Percentiles rank a stretch among this genome's conserved stretches.
Evolutionary conservation across 2,329 filamentous ascomycete species (phyloP).

Genomic region (Atkinsonella hypoxylon): DNA sequence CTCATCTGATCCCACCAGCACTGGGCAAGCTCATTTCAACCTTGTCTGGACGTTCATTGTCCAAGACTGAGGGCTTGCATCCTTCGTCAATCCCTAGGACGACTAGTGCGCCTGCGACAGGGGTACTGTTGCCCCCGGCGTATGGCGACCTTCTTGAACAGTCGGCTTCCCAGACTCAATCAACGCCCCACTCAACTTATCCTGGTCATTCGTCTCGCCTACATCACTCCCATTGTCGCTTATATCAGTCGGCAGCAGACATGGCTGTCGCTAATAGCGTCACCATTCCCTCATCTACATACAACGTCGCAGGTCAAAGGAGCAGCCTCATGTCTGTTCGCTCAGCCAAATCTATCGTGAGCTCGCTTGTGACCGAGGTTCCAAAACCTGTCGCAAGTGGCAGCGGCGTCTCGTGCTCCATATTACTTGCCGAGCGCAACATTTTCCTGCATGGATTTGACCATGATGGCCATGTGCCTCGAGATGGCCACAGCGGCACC

Average conservation of each 20-base stretch:
- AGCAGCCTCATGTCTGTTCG: slow-evolving; percentile 40
- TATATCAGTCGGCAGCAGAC: slow-evolving; percentile 2
- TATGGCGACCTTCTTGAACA: slow-evolving; percentile 19
- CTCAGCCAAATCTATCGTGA: slow-evolving; percentile 37
- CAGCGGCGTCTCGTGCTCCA: slow-evolving; percentile 62
- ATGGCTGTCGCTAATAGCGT: slow-evolving; percentile 15
- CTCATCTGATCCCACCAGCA: slow-evolving; percentile 1
- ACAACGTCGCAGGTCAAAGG: slow-evolving; percentile 24
- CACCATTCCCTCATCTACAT: slow-evolving; percentile 11
- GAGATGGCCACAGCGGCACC: slow-evolving; percentile 53
- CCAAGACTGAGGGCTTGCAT: neutral
- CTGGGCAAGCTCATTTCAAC: slow-evolving; percentile 9
- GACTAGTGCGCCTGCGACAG: slow-evolving; percentile 6
- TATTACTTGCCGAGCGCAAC: slow-evolving; percentile 67
- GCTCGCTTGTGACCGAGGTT: slow-evolving; percentile 39
- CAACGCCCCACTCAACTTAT: slow-evolving; percentile 3
- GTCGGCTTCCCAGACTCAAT: slow-evolving; percentile 6
- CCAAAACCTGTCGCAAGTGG: slow-evolving; percentile 69
- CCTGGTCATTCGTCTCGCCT: neutral
- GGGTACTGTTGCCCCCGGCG: slow-evolving; percentile 14
- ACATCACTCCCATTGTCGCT: neutral
- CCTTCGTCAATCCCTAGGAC: neutral
- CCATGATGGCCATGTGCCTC: slow-evolving; percentile 44
- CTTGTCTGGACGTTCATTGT: slow-evolving; percentile 4
- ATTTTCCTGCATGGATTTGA: slow-evolving; percentile 72